Percentiles rank a stretch among this genome's conserved stretches.
These are phyloP conservation scores for Acidomyces sp. DNA, from an alignment of 495 filamentous ascomycete species.

Conservation along the genomic window DNA sequence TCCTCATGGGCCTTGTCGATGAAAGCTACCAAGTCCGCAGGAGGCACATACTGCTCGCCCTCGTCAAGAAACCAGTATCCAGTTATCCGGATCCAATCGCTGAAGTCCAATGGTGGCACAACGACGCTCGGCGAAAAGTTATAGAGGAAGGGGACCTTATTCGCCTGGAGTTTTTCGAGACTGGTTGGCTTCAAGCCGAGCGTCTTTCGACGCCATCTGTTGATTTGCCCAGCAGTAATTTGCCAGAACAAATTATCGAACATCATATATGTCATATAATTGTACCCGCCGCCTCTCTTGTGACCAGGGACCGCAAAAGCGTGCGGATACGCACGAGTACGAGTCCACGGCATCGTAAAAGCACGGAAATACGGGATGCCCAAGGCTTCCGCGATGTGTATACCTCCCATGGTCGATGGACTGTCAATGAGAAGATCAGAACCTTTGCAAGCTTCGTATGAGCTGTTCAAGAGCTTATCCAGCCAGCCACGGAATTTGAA, in stretches of 20 bases:
- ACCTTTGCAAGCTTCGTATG: constrained; percentile 73
- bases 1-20: constrained; percentile 68
- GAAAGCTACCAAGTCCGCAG: constrained; percentile 61
- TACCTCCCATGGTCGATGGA: constrained; percentile 94
- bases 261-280: constrained; percentile 90
- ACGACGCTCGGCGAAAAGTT: constrained; percentile 93
- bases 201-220: constrained; percentile 75
- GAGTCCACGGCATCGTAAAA: constrained; percentile 98
- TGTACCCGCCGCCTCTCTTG: constrained; percentile 90
- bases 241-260: constrained; percentile 98
- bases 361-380: constrained; percentile 92
- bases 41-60: constrained; percentile 58
- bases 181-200: constrained; percentile 67
- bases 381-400: constrained; percentile 95
- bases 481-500: constrained; percentile 88
- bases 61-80: constrained; percentile 97
- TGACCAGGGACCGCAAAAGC: constrained; percentile 90
- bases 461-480: constrained; percentile 71
- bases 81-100: constrained; percentile 92
- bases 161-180: constrained; percentile 82
- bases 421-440: constrained; percentile 88
- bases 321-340: constrained; percentile 90
- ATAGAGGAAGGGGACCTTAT: constrained; percentile 94
- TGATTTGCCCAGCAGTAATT: constrained; percentile 79
- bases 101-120: constrained; percentile 83